Evolutionary conservation across 106 monocot genomes (phyloP).

Genomic region (Dioscorea alata): DNA sequence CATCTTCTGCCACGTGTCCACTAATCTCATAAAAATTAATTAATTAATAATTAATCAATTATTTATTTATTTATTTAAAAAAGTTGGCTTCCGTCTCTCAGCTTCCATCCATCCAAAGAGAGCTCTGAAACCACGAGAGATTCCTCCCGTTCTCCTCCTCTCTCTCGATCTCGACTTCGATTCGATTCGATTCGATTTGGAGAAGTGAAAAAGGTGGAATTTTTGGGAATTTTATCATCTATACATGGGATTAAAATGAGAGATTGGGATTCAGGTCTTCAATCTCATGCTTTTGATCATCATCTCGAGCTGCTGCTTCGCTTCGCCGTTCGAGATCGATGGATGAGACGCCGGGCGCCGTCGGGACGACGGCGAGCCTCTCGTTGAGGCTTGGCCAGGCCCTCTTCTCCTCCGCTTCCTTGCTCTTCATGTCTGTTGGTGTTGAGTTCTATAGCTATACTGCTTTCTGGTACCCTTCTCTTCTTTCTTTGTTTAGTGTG

Average conservation of each 20-base stretch:
- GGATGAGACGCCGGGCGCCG: constrained; percentile 46
- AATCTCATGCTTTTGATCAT: background rate
- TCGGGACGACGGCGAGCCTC: constrained; percentile 36
- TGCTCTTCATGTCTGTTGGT: constrained; percentile 58
- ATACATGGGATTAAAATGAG: background rate
- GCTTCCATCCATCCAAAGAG: too few relatives aligned
- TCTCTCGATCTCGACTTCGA: too few relatives aligned
- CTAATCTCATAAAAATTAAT: too few relatives aligned
- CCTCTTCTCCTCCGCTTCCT: constrained; percentile 45
- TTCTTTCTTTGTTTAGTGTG: background rate
- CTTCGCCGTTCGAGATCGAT: constrained; percentile 7
- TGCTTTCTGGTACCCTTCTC: constrained; percentile 26
- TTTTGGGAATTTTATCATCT: too few relatives aligned
- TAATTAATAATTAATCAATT: too few relatives aligned
- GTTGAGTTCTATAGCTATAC: constrained; percentile 63
- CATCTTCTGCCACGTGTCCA: too few relatives aligned
- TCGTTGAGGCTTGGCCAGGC: constrained; percentile 50
- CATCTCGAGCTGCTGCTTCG: background rate
- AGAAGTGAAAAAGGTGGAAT: too few relatives aligned
- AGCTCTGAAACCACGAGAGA: too few relatives aligned
- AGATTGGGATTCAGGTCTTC: background rate
- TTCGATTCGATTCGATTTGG: too few relatives aligned
- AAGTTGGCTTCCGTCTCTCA: too few relatives aligned
- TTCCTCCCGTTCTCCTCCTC: too few relatives aligned
- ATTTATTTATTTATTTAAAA: too few relatives aligned